Evolutionary conservation across 2,329 filamentous ascomycete species (phyloP).

Genomic region (Arthrobotrys musiformis): DNA sequence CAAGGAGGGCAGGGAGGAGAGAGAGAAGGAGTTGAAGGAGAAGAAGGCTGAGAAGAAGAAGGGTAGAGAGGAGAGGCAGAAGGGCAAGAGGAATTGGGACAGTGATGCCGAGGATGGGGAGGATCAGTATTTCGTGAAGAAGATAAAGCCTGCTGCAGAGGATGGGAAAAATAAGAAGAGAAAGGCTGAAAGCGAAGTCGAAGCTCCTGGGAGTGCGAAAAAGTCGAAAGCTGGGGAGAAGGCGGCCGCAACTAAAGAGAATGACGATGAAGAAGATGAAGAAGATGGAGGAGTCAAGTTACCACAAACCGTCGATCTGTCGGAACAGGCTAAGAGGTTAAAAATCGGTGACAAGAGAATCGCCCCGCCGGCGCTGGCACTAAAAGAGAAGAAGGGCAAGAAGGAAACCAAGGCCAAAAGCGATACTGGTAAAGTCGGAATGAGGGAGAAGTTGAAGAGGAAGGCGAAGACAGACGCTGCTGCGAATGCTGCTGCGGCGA

Average conservation of each 20-base stretch:
- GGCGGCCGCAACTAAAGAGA: conserved; percentile 34
- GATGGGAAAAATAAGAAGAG: conserved; percentile 51
- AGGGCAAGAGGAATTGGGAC: conserved; percentile 52
- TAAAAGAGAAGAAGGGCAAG: conserved; percentile 39
- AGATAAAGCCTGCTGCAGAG: conserved; percentile 9
- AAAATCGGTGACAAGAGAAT: conserved; percentile 55
- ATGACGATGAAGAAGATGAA: conserved; percentile 23
- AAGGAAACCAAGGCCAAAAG: neutral
- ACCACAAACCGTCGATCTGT: conserved; percentile 30
- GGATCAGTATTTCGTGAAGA: conserved; percentile 41
- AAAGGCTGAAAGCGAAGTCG: conserved; percentile 46
- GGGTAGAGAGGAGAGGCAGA: conserved; percentile 56
- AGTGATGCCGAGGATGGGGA: conserved; percentile 47
- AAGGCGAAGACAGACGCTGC: conserved; percentile 41
- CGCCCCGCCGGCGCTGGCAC: conserved; percentile 40
- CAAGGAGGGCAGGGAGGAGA: conserved; percentile 60
- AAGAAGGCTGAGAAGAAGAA: conserved; percentile 64
- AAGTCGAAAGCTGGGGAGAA: conserved; percentile 56
- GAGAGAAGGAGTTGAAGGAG: conserved; percentile 66
- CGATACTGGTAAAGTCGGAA: conserved; percentile 23
- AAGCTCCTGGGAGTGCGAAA: conserved; percentile 54
- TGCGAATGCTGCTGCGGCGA: neutral
- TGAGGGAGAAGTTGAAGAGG: conserved; percentile 49
- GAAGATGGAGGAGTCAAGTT: conserved; percentile 45
- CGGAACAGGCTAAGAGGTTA: conserved; percentile 56